Evolutionary conservation across 2,329 filamentous ascomycete species (phyloP).

Genomic region (Colletotrichum sp.): DNA sequence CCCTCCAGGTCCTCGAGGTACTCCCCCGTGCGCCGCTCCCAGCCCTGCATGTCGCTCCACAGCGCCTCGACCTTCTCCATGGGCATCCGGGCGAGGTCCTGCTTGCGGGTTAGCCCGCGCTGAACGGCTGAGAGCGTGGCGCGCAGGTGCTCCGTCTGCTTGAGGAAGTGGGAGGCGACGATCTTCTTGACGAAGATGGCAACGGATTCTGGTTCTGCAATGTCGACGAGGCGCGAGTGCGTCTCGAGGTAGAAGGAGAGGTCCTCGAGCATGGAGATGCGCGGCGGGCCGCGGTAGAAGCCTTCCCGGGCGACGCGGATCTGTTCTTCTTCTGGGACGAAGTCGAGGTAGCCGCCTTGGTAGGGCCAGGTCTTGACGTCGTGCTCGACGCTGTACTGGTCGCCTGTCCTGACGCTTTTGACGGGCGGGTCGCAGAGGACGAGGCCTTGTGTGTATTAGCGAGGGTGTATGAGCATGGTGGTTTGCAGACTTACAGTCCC

Average conservation of each 20-base stretch:
- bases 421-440: slow-evolving; percentile 28
- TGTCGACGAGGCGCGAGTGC: slow-evolving; percentile 18
- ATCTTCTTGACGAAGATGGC: slow-evolving; percentile 27
- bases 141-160: slow-evolving; percentile 26
- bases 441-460: slow-evolving; percentile 15
- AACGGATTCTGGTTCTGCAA: slow-evolving; percentile 13
- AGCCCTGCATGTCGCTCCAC: slow-evolving; percentile 30
- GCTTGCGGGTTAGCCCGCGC: slow-evolving; percentile 27
- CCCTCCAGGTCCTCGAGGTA: slow-evolving; percentile 29
- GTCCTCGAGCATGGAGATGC: slow-evolving; percentile 26
- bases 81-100: slow-evolving; percentile 25
- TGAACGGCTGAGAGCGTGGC: slow-evolving; percentile 25
- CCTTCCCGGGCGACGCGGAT: not conserved
- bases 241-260: slow-evolving; percentile 26
- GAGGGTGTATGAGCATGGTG: not conserved
- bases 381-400: slow-evolving; percentile 16
- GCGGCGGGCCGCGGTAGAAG: slow-evolving; percentile 20
- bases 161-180: slow-evolving; percentile 27
- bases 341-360: slow-evolving; percentile 30
- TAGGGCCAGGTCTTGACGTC: slow-evolving; percentile 23
- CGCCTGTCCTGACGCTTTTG: slow-evolving; percentile 22
- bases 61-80: slow-evolving; percentile 26
- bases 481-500: slow-evolving; percentile 23
- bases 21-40: slow-evolving; percentile 28
- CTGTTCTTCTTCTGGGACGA: slow-evolving; percentile 25